Conservation (phyloP, 2,329 filamentous ascomycete genomes). For the Trichoderma breve region DNA sequence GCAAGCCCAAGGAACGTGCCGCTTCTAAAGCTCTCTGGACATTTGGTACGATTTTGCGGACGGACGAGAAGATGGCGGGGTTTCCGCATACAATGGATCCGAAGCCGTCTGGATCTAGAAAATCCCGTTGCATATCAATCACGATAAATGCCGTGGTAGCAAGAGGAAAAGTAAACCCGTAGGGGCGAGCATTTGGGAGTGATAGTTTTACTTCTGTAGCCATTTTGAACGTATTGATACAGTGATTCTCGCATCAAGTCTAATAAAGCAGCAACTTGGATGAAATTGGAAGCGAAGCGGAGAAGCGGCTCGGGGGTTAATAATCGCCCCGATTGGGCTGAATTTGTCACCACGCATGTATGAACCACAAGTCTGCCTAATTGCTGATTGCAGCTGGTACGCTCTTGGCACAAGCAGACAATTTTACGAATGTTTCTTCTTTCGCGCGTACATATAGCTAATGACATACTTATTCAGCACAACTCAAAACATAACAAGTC, state of each 20-base stretch:
- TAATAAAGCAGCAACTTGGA: background rate
- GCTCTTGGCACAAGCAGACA: background rate
- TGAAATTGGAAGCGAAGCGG: background rate
- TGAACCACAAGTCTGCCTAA: background rate
- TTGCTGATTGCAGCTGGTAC: background rate
- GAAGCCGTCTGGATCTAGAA: background rate
- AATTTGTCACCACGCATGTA: background rate
- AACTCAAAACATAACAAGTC: background rate
- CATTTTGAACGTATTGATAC: background rate
- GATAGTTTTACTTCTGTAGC: background rate
- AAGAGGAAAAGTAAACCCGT: background rate
- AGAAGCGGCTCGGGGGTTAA: background rate
- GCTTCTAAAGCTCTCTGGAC: background rate
- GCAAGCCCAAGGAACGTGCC: background rate
- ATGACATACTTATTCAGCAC: no score
- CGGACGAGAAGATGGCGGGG: background rate
- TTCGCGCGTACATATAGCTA: background rate
- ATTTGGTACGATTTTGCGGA: background rate
- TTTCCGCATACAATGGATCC: background rate
- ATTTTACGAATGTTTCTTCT: background rate
- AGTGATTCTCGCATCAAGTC: background rate
- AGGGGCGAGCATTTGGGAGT: background rate
- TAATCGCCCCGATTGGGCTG: background rate
- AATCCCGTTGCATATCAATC: slow-evolving; percentile 5
- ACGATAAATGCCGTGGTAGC: background rate